These are phyloP conservation scores for Alternaria longipes DNA, from an alignment of 2,329 filamentous ascomycete genomes.

Conservation along the genomic window DNA sequence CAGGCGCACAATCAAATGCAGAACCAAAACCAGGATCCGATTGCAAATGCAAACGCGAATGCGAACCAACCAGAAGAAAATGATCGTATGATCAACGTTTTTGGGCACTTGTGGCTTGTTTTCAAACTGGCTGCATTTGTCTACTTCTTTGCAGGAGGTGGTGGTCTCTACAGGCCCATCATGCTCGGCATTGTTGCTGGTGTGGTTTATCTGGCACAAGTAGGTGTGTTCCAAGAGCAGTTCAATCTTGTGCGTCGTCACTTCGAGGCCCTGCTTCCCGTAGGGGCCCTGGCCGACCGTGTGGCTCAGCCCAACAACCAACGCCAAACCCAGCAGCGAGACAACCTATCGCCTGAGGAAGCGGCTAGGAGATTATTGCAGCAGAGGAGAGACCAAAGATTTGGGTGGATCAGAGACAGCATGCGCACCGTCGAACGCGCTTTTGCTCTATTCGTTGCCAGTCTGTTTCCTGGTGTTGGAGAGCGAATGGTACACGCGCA, in stretches of 20 bases:
- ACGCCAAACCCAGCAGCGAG: constrained; percentile 16
- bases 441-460: constrained; percentile 69
- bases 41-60: constrained; percentile 18
- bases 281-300: constrained; percentile 31
- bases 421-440: constrained; percentile 63
- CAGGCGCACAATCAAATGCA: constrained; percentile 25
- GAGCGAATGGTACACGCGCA: constrained; percentile 67
- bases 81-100: constrained; percentile 39
- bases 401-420: constrained; percentile 43
- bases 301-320: constrained; percentile 20
- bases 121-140: constrained; percentile 66
- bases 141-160: constrained; percentile 63
- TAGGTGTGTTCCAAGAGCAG: constrained; percentile 55
- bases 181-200: constrained; percentile 52
- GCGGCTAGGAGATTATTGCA: constrained; percentile 53
- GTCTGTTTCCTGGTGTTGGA: constrained; percentile 68
- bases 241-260: constrained; percentile 51
- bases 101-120: constrained; percentile 64
- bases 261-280: constrained; percentile 55
- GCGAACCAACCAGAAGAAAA: constrained; percentile 29
- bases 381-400: constrained; percentile 42
- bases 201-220: constrained; percentile 54
- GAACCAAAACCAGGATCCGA: constrained; percentile 19
- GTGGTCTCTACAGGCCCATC: constrained; percentile 53
- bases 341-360: constrained; percentile 53